Evolutionary conservation across 805 yeast species (phyloP).

Genomic region (Pichia membranifaciens): DNA sequence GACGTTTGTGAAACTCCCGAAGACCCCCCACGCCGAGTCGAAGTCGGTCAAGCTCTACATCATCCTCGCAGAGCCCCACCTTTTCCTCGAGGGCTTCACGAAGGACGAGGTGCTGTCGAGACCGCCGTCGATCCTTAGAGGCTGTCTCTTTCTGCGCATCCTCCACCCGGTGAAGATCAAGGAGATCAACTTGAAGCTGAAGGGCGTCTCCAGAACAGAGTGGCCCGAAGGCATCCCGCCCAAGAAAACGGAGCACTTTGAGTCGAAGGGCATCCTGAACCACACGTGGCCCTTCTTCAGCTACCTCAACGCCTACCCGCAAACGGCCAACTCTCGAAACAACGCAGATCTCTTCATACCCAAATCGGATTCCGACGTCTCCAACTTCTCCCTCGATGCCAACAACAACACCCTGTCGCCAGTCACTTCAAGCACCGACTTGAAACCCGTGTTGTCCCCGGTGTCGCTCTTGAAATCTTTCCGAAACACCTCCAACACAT

Average conservation of each 20-base stretch:
- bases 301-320: slow-evolving; percentile 27
- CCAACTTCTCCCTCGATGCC: slow-evolving; percentile 33
- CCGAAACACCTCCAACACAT: slow-evolving; percentile 11
- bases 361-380: slow-evolving; percentile 29
- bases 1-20: slow-evolving; percentile 44
- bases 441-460: slow-evolving; percentile 24
- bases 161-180: slow-evolving; percentile 69
- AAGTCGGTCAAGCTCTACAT: slow-evolving; percentile 65
- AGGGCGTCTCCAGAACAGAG: slow-evolving; percentile 72
- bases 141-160: slow-evolving; percentile 65
- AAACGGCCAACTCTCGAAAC: slow-evolving; percentile 29
- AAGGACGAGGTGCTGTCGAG: slow-evolving; percentile 53
- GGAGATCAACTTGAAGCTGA: slow-evolving; percentile 51
- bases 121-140: slow-evolving; percentile 78
- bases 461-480: slow-evolving; percentile 26
- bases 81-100: slow-evolving; percentile 80
- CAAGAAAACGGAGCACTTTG: slow-evolving; percentile 59
- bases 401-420: slow-evolving; percentile 24
- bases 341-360: slow-evolving; percentile 46
- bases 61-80: slow-evolving; percentile 70
- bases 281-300: slow-evolving; percentile 91
- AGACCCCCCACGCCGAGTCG: slow-evolving; percentile 53
- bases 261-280: slow-evolving; percentile 56
- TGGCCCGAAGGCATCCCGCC: slow-evolving; percentile 99
- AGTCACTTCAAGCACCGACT: slow-evolving; percentile 19